Percentiles rank a stretch among this genome's conserved stretches.
Evolutionary conservation across 1,284 basidiomycete species (phyloP).

Genomic region (Singerocomus inundabilis): DNA sequence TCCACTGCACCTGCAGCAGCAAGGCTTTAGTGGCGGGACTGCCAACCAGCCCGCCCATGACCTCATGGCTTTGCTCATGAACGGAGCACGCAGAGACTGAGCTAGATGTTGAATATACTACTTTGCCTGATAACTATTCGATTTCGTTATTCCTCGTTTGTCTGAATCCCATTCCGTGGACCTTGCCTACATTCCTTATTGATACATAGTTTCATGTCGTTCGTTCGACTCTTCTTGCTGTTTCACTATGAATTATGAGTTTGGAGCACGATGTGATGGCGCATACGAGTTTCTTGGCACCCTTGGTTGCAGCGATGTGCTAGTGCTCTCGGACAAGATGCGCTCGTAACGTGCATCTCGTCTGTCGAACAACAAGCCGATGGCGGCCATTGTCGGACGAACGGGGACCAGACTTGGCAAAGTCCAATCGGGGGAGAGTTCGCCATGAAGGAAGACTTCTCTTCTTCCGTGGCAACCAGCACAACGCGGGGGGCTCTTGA

Average conservation of each 20-base stretch:
- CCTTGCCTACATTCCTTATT: slow-evolving; percentile 33
- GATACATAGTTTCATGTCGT: slow-evolving; percentile 31
- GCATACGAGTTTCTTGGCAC: slow-evolving; percentile 4
- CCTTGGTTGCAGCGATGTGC: neutral
- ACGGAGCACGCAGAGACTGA: slow-evolving; percentile 63
- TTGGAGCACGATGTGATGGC: slow-evolving; percentile 14
- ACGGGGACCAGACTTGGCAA: slow-evolving; percentile 10
- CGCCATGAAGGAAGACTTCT: slow-evolving; percentile 33
- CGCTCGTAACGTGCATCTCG: slow-evolving; percentile 8
- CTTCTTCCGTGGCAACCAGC: slow-evolving; percentile 36
- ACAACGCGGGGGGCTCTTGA: slow-evolving; percentile 27
- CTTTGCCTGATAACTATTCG: slow-evolving; percentile 12
- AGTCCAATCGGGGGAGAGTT: slow-evolving; percentile 21
- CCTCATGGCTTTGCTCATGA: slow-evolving; percentile 78
- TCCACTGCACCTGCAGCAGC: slow-evolving; percentile 62
- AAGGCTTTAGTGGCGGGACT: slow-evolving; percentile 43
- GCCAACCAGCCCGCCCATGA: slow-evolving; percentile 63
- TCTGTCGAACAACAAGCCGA: slow-evolving; percentile 8
- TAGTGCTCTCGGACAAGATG: slow-evolving; percentile 13
- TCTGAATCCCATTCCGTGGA: slow-evolving; percentile 19
- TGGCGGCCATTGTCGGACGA: slow-evolving; percentile 23
- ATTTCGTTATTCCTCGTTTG: slow-evolving; percentile 10
- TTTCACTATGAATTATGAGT: slow-evolving; percentile 33
- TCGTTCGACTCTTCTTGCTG: slow-evolving; percentile 23
- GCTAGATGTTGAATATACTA: slow-evolving; percentile 20